Conservation (phyloP, 2,329 filamentous ascomycete species). For the Diaporthe eres region DNA sequence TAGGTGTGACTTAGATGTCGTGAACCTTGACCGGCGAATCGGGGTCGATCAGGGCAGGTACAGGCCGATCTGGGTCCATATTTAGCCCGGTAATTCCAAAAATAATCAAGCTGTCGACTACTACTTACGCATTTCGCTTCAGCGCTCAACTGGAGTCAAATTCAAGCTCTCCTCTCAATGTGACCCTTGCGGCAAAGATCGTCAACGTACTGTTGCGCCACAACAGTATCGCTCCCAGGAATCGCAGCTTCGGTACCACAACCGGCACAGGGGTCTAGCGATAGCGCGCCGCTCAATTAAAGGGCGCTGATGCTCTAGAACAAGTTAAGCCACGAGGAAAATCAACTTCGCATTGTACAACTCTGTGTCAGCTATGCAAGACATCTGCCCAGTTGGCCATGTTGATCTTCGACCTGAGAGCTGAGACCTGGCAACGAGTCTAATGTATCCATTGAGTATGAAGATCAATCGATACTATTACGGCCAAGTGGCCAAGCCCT, state of each 20-base stretch:
- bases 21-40: background rate
- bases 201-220: background rate
- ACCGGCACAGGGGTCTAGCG: background rate
- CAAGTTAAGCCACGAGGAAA: background rate
- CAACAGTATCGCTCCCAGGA: background rate
- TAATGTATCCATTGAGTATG: background rate
- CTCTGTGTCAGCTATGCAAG: background rate
- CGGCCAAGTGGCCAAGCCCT: no score
- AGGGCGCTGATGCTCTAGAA: no score
- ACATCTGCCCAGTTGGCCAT: background rate
- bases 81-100: background rate
- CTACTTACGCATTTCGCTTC: background rate
- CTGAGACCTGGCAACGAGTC: background rate
- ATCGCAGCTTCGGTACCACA: background rate
- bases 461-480: no score
- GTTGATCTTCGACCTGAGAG: background rate
- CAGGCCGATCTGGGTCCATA: background rate
- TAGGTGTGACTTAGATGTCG: background rate
- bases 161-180: background rate
- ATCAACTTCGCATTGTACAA: background rate
- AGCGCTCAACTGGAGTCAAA: background rate
- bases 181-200: background rate
- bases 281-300: constrained; percentile 1
- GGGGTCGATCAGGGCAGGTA: background rate
- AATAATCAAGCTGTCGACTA: background rate